phyloP scores from a whole-genome alignment of 179 eudicot genomes.

The Kewa caespitosa region DNA sequence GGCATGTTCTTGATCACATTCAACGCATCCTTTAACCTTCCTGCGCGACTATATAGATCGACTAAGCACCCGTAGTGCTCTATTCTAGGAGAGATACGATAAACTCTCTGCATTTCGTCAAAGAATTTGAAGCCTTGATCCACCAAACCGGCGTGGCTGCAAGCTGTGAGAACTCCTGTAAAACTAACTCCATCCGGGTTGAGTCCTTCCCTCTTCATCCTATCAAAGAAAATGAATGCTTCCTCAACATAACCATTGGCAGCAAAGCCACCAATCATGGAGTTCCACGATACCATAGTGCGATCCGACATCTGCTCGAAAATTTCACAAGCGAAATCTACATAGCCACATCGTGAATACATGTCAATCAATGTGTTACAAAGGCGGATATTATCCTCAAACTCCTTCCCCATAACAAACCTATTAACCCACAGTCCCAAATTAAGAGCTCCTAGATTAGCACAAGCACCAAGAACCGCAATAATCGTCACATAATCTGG shows the following conservation, averaged over 20 bases:
- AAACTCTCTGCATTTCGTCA: slow-evolving; percentile 41
- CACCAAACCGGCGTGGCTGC: slow-evolving; percentile 76
- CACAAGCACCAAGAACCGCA: slow-evolving; percentile 57
- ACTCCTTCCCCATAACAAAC: slow-evolving; percentile 32
- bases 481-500: slow-evolving; percentile 72
- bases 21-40: slow-evolving; percentile 62
- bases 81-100: slow-evolving; percentile 50
- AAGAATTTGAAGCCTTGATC: slow-evolving; percentile 54
- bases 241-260: slow-evolving; percentile 54
- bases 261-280: slow-evolving; percentile 64
- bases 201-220: slow-evolving; percentile 51
- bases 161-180: slow-evolving; percentile 71
- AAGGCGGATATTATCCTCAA: slow-evolving; percentile 44
- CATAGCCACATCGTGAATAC: slow-evolving; percentile 69
- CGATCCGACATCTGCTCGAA: slow-evolving; percentile 46
- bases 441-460: slow-evolving; percentile 58
- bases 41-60: slow-evolving; percentile 72
- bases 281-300: slow-evolving; percentile 73
- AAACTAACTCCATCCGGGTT: slow-evolving; percentile 64
- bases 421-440: slow-evolving; percentile 63
- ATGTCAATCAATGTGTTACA: slow-evolving; percentile 64
- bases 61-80: slow-evolving; percentile 80
- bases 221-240: slow-evolving; percentile 44
- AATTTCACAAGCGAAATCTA: slow-evolving; percentile 54
- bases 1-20: slow-evolving; percentile 59